Evolutionary conservation across 2,329 filamentous ascomycete genomes (phyloP).

Genomic region (Hawksworthiomyces lignivorus): DNA sequence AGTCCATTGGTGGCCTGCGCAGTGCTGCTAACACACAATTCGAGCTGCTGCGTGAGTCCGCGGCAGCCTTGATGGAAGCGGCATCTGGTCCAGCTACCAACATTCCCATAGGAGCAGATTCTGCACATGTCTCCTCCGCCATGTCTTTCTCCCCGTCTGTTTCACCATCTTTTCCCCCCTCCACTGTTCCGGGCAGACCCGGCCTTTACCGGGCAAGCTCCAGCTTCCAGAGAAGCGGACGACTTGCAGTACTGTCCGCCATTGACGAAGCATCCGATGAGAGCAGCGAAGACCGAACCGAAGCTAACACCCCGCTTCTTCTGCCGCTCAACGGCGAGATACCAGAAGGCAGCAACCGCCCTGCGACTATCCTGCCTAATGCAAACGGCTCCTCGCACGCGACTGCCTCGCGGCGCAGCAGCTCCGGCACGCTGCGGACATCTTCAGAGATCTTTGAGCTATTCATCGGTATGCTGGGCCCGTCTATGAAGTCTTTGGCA

Average conservation of each 20-base stretch:
- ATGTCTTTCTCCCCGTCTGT: slow-evolving; percentile 24
- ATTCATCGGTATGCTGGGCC: slow-evolving; percentile 82
- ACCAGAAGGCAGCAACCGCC: neutral
- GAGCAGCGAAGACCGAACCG: slow-evolving; percentile 34
- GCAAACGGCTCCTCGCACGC: neutral
- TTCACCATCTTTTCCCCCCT: slow-evolving; percentile 7
- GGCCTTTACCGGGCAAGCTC: slow-evolving; percentile 21
- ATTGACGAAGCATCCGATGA: slow-evolving; percentile 58
- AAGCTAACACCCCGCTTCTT: neutral
- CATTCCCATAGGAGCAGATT: too few species aligned
- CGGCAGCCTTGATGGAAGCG: slow-evolving; percentile 10
- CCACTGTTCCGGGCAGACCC: slow-evolving; percentile 1
- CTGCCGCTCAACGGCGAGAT: neutral
- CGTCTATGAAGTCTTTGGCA: slow-evolving; percentile 92
- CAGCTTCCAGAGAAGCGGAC: slow-evolving; percentile 30
- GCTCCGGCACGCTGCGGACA: slow-evolving; percentile 35
- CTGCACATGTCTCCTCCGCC: too few species aligned
- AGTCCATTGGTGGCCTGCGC: slow-evolving; percentile 82
- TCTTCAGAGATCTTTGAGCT: slow-evolving; percentile 83
- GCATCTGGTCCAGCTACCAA: too few species aligned
- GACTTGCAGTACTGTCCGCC: slow-evolving; percentile 43
- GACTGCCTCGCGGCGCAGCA: slow-evolving; percentile 14
- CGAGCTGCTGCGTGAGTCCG: slow-evolving; percentile 62
- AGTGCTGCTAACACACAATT: slow-evolving; percentile 90
- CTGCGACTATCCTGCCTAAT: neutral